These are phyloP conservation scores for Candida tallmaniae DNA, from an alignment of 805 yeast species.

Conservation along the genomic window DNA sequence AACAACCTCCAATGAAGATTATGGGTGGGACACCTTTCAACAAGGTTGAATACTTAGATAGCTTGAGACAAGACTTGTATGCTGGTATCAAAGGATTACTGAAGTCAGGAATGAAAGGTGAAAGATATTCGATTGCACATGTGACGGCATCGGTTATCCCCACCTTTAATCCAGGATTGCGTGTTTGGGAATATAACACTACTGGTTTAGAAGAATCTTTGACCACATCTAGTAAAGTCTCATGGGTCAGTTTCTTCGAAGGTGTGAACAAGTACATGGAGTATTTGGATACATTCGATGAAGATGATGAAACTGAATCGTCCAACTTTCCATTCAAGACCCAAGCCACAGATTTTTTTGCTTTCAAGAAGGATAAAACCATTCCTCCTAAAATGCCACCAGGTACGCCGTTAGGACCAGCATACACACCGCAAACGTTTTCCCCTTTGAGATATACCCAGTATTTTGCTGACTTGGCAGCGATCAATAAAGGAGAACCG, in stretches of 20 bases:
- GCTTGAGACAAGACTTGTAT: conserved; percentile 50
- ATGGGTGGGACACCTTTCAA: conserved; percentile 58
- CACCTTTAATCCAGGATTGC: conserved; percentile 75
- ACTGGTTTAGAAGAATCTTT: conserved; percentile 41
- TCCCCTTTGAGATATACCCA: conserved; percentile 72
- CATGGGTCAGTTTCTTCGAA: conserved; percentile 59
- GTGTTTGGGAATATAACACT: conserved; percentile 84
- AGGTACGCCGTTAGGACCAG: conserved; percentile 64
- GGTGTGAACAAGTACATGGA: conserved; percentile 36
- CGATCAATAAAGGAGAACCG: conserved; percentile 40
- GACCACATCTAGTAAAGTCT: conserved; percentile 20
- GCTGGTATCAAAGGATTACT: conserved; percentile 43
- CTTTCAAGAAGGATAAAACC: conserved; percentile 48
- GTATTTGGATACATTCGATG: conserved; percentile 25
- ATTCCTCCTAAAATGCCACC: conserved; percentile 59
- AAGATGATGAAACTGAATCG: conserved; percentile 16
- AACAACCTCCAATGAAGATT: conserved; percentile 11
- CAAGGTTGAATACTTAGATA: conserved; percentile 60
- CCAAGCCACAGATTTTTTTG: conserved; percentile 7
- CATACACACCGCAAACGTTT: conserved; percentile 63
- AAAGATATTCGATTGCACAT: conserved; percentile 65
- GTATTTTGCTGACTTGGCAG: conserved; percentile 61
- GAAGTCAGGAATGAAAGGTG: conserved; percentile 41
- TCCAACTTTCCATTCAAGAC: conserved; percentile 5
- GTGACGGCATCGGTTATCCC: conserved; percentile 76